Base-by-base conservation (phyloP, 2,329 filamentous ascomycete species). In the Paraphaeosphaeria minitans region DNA sequence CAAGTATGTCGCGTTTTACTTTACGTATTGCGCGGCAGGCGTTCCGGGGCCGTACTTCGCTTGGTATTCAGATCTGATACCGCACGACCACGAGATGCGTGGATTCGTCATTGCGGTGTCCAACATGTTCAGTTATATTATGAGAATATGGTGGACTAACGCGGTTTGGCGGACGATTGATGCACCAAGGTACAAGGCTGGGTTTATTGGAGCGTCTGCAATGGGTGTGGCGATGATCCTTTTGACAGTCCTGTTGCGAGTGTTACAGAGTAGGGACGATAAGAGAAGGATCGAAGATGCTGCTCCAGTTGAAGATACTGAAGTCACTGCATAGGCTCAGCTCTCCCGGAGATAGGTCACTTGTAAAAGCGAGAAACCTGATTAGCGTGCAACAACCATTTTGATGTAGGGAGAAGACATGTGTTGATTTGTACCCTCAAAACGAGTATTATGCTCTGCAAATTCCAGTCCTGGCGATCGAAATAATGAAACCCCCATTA, bases 1-100 rank as follows among this genome's bases (percentile, higher is more conserved):
- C n/a, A 82, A 82, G 78, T 71, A 64, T 51, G 58, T 68, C 41
- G 67, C 68, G 19, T 71, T 66, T 58, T 71, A 71, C 53, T 56
- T 71, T 21, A 55, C 60, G 16, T 68, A 68, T 56, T 69, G 65
- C 33, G 58, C 53, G 4, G 63, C 67, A 1, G 68, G 67, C 2
- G 66, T 68, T 1, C 66, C 67, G 1, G 68, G 68, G 0, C 68
- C 67, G 19, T 71, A 68, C 33, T 71, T 54, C 37, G 67, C 65
- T 4, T 71, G 68, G 67, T 71, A 66, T 42, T 63, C 63, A 0
- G 66, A 70, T 24, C 60, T 71, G 9, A 68, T 70, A 12, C 61
- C 67, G 2, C 66, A 70, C 47, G 68, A 71, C 35, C 66, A 71
- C 29, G 68, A 71, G 47, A 67, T 71, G 61, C 58, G 67, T 5